Base-by-base conservation (phyloP, 768 basidiomycete genomes). In the Exidia glandulosa region DNA sequence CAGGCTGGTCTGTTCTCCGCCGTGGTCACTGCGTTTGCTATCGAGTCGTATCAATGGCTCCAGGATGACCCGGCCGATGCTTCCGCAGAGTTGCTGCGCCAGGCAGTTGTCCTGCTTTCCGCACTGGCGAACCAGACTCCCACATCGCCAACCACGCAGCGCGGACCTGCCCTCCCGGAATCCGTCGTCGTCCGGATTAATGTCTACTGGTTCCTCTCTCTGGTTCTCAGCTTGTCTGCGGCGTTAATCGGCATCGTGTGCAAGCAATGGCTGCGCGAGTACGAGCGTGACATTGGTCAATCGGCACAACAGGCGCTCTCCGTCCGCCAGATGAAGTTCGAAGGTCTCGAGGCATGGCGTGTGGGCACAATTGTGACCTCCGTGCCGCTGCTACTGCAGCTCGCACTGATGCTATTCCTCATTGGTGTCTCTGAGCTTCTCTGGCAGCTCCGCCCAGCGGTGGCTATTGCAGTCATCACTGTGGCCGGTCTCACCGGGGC, bases 181-280 rank as follows among this genome's bases (percentile, higher is more conserved):
- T 33, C 56, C 76, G 58, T 77, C 79, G 60, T 82, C 79, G 63
- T 80, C 79, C 52, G 72, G 74, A 59, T 70, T 45, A 72, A 70
- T 56, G 52, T 48, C 6, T 60, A 69, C 2, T 69, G 67, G 66
- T 68, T 69, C 59, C 58, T 64, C 1, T 66, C 66, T 33, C 68
- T 72, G 13, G 57, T 64, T 2, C 59, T 65, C 34, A 66, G 63
- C 30, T 64, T 72, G 4, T 34, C 64, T 25, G 61, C 67, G 0
- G 66, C 69, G 2, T 64, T 64, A n/a, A 57, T 68, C 25, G 66
- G 67, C 52, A 68, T 72, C 62, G 48, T 68, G 33, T 66, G 66
- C 32, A 67, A 69, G 52, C 69, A 70, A 57, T 72, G 70, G 69
- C 64, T 70, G 2, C 60, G 64, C 29, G 55, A 61, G 25, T 63